Base-by-base conservation (phyloP, 176 grass and related monocot species). In the Hyparrhenia diplandra region DNA sequence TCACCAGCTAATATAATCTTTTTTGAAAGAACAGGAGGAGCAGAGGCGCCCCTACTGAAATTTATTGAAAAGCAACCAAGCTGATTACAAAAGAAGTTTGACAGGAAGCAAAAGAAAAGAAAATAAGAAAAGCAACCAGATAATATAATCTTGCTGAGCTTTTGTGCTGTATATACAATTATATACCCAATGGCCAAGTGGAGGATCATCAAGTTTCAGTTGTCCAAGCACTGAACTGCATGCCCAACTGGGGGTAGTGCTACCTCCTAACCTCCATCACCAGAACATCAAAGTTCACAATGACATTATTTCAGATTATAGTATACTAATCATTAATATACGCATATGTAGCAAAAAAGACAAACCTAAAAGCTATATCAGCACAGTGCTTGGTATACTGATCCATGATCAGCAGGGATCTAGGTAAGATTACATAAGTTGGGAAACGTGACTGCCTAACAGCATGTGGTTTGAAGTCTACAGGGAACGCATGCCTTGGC, bases 401-500 rank as follows among this genome's bases (percentile, higher is more conserved):
- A 77, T 71, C 4, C 23, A 14, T 52, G 23, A 55, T 52, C 55
- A 41, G 4, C 14, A 66, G 24, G 4, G 21, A 67, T 71, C 39
- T 46, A 71, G 60, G 14, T 16, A 58, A 7, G 23, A 46, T 67
- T 46, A 30, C 8, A 51, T 23, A 17, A 67, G 84, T 41, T 8
- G 6, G 4, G 13, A 75, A 69, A 81, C 11, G 24, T 5, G 85
- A 77, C 32, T 14, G 42, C 54, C 65, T 86, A 57, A 49, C 61
- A 79, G 11, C 76, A 66, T 66, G 13, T 13, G 12, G 61, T 79
- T 71, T 79, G 42, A 16, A 59, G 52, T 37, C 11, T 75, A 7
- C 30, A 43, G 10, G 46, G 47, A 71, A 51, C 29, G 14, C 37
- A 78, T 69, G 25, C 27, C 31, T 17, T 11, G 32, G 20, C 9